Conservation (phyloP, 306 rosid species). For the Abrus pulchellus region DNA sequence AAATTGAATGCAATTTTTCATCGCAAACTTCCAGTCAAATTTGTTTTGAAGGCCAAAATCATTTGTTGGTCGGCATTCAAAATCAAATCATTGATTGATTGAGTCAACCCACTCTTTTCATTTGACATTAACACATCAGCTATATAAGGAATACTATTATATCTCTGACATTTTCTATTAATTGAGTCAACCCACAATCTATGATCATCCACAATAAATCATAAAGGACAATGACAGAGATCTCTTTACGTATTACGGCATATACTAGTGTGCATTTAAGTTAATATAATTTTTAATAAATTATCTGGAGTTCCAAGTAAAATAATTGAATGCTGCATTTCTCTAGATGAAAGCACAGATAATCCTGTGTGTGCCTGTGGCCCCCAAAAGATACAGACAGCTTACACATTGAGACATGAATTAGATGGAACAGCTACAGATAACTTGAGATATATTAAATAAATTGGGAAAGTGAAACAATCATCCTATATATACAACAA, state of each 20-base stretch:
- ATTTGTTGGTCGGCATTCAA: not conserved
- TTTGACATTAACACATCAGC: not conserved
- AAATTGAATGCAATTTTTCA: not conserved
- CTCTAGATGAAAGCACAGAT: slow-evolving; percentile 30
- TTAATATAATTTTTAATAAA: not conserved
- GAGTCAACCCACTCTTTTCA: too few relatives aligned
- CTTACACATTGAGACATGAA: slow-evolving; percentile 36
- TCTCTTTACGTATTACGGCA: not conserved
- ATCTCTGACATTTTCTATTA: not conserved
- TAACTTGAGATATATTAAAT: slow-evolving; percentile 58
- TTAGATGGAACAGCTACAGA: slow-evolving; percentile 60
- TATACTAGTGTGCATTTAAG: not conserved
- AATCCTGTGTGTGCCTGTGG: slow-evolving; percentile 42
- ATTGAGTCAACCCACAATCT: not conserved
- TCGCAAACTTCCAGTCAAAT: not conserved
- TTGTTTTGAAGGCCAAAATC: not conserved
- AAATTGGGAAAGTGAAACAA: slow-evolving; percentile 64
- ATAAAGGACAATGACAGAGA: not conserved
- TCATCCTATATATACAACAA: slow-evolving; percentile 71
- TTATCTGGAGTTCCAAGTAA: not conserved
- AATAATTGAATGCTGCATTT: slow-evolving; percentile 35
- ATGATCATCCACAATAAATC: not conserved
- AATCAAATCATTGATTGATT: not conserved
- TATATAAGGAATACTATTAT: not conserved
- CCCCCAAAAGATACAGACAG: slow-evolving; percentile 14